These are phyloP conservation scores for Hypomyces perniciosus DNA, from an alignment of 2,329 filamentous ascomycete genomes.

Conservation along the genomic window DNA sequence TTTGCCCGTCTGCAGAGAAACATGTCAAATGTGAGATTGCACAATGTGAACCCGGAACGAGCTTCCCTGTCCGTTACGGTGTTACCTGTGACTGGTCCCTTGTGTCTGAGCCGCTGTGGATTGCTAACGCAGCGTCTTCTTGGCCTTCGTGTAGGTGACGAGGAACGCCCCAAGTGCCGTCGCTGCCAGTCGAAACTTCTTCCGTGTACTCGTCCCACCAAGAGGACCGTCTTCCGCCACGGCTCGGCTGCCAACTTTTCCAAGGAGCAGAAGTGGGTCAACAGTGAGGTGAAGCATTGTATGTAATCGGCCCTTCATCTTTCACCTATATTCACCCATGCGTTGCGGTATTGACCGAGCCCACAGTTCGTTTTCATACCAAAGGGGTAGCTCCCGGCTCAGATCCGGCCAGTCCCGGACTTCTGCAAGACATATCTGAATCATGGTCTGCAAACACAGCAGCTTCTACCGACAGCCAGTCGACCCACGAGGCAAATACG, in stretches of 20 bases:
- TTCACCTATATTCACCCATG: neutral
- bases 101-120: neutral
- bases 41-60: neutral
- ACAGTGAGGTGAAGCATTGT: constrained; percentile 30
- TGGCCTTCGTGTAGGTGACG: constrained; percentile 26
- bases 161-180: constrained; percentile 31
- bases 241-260: constrained; percentile 27
- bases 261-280: constrained; percentile 32
- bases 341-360: neutral
- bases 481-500: neutral
- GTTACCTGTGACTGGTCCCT: neutral
- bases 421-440: neutral
- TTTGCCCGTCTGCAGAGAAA: constrained; percentile 21
- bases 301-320: constrained; percentile 11
- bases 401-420: constrained; percentile 1
- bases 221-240: constrained; percentile 32
- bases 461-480: neutral
- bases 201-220: constrained; percentile 28
- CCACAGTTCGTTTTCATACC: constrained; percentile 17
- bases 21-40: constrained; percentile 29
- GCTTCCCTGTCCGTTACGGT: neutral
- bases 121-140: constrained; percentile 2
- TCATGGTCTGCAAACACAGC: constrained; percentile 3
- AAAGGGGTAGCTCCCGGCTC: constrained; percentile 12
- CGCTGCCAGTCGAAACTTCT: constrained; percentile 29